Evolutionary conservation across 768 basidiomycete genomes (phyloP).

Genomic region (Lactarius vividus): DNA sequence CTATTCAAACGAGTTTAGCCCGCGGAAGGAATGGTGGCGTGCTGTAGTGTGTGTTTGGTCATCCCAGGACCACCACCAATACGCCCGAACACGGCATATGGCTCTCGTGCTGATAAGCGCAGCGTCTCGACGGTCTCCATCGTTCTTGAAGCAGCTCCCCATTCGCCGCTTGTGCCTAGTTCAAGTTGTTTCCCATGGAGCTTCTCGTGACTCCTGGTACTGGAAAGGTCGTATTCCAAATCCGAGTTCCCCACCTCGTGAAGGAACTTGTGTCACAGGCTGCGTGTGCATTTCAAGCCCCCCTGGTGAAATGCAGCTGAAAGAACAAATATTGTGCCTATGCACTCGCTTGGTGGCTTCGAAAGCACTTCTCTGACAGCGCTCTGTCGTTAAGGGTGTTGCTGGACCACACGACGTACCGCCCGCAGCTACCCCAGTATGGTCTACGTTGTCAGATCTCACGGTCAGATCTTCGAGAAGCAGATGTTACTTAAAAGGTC

Average conservation of each 20-base stretch:
- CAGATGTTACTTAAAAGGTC: background rate
- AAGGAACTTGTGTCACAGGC: background rate
- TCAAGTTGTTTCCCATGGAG: background rate
- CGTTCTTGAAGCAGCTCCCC: background rate
- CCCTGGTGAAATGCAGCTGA: background rate
- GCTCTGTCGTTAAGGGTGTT: background rate
- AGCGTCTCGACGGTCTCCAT: background rate
- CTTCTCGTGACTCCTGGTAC: background rate
- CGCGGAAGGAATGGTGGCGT: background rate
- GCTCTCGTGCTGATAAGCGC: background rate
- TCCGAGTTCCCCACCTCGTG: background rate
- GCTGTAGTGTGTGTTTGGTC: background rate
- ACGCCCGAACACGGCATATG: background rate
- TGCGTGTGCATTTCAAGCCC: background rate
- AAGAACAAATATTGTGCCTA: background rate
- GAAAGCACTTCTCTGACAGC: background rate
- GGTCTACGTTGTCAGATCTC: background rate
- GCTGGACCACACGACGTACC: background rate
- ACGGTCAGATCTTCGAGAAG: background rate
- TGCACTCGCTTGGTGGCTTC: conserved; percentile 9
- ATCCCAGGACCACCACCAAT: background rate
- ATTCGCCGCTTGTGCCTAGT: background rate
- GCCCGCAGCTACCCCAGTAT: background rate
- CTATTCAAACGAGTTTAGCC: background rate
- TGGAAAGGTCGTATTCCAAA: background rate